Evolutionary conservation across 2,329 filamentous ascomycete genomes (phyloP).

Genomic region (Mycosphaerelloides madeirae): DNA sequence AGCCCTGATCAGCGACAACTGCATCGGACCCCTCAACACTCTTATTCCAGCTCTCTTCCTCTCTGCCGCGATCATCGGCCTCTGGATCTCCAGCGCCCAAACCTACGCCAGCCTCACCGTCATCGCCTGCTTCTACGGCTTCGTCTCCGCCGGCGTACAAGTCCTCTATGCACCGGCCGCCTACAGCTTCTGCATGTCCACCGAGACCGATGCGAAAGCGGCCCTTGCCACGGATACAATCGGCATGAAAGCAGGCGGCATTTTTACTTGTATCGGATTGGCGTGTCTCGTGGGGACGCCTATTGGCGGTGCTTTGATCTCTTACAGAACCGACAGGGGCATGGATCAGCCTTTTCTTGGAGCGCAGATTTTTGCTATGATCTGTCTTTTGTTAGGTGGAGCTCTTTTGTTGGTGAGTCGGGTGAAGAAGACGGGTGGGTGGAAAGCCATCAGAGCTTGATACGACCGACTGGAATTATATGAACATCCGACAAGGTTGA

Average conservation of each 20-base stretch:
- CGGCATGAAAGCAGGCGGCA: slow-evolving; percentile 23
- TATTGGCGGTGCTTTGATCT: slow-evolving; percentile 25
- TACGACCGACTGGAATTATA: no score
- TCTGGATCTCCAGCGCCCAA: slow-evolving; percentile 44
- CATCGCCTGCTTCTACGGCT: slow-evolving; percentile 32
- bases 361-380: slow-evolving; percentile 23
- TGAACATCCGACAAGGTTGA: no score
- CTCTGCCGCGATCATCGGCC: slow-evolving; percentile 44
- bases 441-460: slow-evolving; percentile 17
- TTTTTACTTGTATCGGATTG: slow-evolving; percentile 23
- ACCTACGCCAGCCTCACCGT: slow-evolving; percentile 19
- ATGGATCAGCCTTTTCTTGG: slow-evolving; percentile 17
- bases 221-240: slow-evolving; percentile 15
- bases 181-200: slow-evolving; percentile 17
- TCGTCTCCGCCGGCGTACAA: slow-evolving; percentile 30
- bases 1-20: slow-evolving; percentile 28
- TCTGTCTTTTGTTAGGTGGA: slow-evolving; percentile 21
- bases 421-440: slow-evolving; percentile 22
- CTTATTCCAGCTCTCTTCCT: slow-evolving; percentile 40
- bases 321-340: slow-evolving; percentile 11
- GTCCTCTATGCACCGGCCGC: slow-evolving; percentile 27
- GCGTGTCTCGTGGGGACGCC: slow-evolving; percentile 24
- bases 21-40: slow-evolving; percentile 34
- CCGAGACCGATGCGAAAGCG: neutral
- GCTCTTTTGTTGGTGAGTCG: slow-evolving; percentile 20